These are phyloP conservation scores for Anthostomella pinea DNA, from an alignment of 2,329 filamentous ascomycete species.

Conservation along the genomic window DNA sequence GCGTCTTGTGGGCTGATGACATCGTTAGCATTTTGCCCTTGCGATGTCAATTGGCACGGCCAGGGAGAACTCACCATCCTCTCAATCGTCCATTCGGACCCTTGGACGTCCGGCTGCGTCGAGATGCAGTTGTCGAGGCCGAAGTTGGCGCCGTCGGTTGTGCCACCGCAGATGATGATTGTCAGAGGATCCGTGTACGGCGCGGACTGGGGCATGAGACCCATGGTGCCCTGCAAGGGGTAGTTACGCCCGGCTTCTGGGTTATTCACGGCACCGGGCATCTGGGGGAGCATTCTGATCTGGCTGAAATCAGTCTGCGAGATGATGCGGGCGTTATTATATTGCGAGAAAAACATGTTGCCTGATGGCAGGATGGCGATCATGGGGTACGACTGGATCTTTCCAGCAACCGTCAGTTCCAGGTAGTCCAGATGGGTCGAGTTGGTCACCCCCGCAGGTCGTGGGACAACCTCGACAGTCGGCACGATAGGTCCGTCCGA, in stretches of 20 bases:
- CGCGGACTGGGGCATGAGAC: slow-evolving; percentile 52
- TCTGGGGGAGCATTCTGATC: slow-evolving; percentile 47
- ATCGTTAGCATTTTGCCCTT: background rate
- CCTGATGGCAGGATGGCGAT: slow-evolving; percentile 50
- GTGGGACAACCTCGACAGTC: slow-evolving; percentile 52
- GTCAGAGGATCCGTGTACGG: slow-evolving; percentile 49
- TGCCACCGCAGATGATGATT: slow-evolving; percentile 56
- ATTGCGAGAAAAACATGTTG: slow-evolving; percentile 56
- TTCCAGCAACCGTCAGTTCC: slow-evolving; percentile 51
- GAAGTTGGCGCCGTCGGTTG: slow-evolving; percentile 43
- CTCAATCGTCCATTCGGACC: slow-evolving; percentile 53
- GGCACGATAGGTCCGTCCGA: slow-evolving; percentile 50
- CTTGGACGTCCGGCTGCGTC: slow-evolving; percentile 47
- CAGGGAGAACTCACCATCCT: slow-evolving; percentile 40
- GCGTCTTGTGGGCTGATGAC: slow-evolving; percentile 43
- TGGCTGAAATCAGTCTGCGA: slow-evolving; percentile 50
- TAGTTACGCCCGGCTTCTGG: slow-evolving; percentile 52
- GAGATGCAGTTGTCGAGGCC: slow-evolving; percentile 60
- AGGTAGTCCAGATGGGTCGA: slow-evolving; percentile 51
- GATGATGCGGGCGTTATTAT: slow-evolving; percentile 56
- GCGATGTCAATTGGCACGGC: background rate
- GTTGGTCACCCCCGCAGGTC: slow-evolving; percentile 35
- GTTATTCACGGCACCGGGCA: slow-evolving; percentile 53
- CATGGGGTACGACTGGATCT: slow-evolving; percentile 60
- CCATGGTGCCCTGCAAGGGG: slow-evolving; percentile 53